Evolutionary conservation across 495 filamentous ascomycete species (phyloP), one percentile per base, ranked within the genome.

Genomic region (Bacidia gigantensis): DNA sequence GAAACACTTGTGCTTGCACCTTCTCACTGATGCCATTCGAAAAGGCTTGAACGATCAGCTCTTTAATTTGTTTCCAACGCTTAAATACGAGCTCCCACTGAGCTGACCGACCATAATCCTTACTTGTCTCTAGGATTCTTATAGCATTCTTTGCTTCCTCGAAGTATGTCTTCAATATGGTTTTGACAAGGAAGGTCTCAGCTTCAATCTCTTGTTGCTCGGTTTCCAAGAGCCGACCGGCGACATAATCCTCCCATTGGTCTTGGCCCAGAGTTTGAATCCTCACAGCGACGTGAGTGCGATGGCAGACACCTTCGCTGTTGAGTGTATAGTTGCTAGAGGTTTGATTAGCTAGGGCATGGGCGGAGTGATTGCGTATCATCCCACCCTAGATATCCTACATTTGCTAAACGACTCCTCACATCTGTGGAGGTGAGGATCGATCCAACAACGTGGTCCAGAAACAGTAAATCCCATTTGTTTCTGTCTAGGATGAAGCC

Each of bases 401-500:
- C 65, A 21, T 72, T 64, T 22, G 76, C 72, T 17, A 61, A 50
- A 2, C 42, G 51, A 10, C 44, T 38, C 49, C 46, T 56, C 0
- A 12, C 24, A 18, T 20, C 41, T 40, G 39, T 32, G 29, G 38
- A 18, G 58, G 67, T n/a, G 85, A 56, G 24, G 70, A 67, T 23
- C 71, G 71, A 29, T 86, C 65, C 49, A 92, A 64, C 21, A 76
- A 72, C 17, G 38, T 83, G 77, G 58, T 90, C 86, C 1, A 92
- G 72, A n/a, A 68, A 69, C 7, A 82, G 61, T 56, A 75, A 74
- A 56, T 92, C 87, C 64, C 73, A 83, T 12, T 67, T 65, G 56
- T 89, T 89, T n/a, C 69, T 58, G 7, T 72, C 72, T 21, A 88
- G 73, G 48, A 82, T 76, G 59, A 92, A 92, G 0, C 86, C 86